Conservation (phyloP, 805 yeast genomes). For the Candida andamanensis region DNA sequence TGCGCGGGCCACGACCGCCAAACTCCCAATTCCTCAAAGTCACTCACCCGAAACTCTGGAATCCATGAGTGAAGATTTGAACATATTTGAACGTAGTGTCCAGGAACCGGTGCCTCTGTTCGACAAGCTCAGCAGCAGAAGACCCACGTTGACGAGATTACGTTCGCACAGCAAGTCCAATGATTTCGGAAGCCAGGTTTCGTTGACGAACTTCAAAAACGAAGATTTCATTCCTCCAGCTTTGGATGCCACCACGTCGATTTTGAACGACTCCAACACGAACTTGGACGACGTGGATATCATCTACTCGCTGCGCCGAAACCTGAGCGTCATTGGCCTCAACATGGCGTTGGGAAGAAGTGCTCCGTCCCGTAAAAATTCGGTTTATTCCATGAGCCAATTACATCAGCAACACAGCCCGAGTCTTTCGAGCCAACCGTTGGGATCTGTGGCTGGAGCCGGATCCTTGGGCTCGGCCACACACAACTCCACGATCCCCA, state of each 20-base stretch:
- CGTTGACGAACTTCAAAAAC: conserved; percentile 26
- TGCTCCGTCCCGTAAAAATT: conserved; percentile 37
- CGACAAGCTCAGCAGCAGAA: conserved; percentile 4
- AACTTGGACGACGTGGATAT: conserved; percentile 69
- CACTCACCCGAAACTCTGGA: neutral
- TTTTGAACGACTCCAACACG: conserved; percentile 53
- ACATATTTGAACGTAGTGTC: conserved; percentile 39
- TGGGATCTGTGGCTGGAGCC: too few species aligned
- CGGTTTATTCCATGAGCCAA: conserved; percentile 20
- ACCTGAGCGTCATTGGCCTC: conserved; percentile 47
- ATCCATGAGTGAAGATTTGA: conserved; percentile 6
- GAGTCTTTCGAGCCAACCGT: conserved; percentile 4
- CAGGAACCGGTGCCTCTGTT: conserved; percentile 21
- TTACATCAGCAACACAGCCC: conserved; percentile 11
- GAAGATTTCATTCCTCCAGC: conserved; percentile 80
- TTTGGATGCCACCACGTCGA: conserved; percentile 67
- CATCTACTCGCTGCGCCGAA: conserved; percentile 53
- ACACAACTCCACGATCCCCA: conserved; percentile 5
- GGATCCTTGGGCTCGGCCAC: too few species aligned
- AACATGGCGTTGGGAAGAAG: conserved; percentile 47
- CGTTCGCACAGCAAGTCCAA: conserved; percentile 4
- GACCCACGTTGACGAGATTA: conserved; percentile 11
- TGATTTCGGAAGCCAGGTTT: conserved; percentile 7
- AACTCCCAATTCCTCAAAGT: conserved; percentile 1
- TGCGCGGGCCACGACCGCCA: too few species aligned